A percentile compares a stretch with the other conserved stretches of the same genome.
phyloP scores from a whole-genome alignment of 2,329 filamentous ascomycete species.

The Cercospora sojina region DNA sequence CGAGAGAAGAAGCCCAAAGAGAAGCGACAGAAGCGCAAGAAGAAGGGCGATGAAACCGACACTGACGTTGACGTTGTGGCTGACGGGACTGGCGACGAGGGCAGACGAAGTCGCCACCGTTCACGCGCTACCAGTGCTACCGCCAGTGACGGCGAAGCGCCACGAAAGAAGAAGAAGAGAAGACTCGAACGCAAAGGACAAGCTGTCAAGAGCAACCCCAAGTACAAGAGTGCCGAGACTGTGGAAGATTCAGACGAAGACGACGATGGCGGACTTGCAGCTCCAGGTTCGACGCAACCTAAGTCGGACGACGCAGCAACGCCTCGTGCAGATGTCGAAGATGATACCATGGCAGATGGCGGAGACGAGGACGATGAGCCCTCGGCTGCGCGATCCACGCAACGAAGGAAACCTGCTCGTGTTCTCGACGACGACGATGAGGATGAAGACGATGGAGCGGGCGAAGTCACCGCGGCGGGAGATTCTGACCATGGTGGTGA shows the following conservation, averaged over 20 bases:
- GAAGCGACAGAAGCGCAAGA: slow-evolving; percentile 54
- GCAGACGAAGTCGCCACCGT: slow-evolving; percentile 36
- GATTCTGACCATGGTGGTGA: slow-evolving; percentile 25
- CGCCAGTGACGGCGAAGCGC: slow-evolving; percentile 55
- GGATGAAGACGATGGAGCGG: slow-evolving; percentile 34
- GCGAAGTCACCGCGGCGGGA: slow-evolving; percentile 17
- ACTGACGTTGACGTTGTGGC: slow-evolving; percentile 45
- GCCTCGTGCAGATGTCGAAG: slow-evolving; percentile 25
- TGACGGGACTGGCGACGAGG: slow-evolving; percentile 50
- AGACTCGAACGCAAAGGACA: slow-evolving; percentile 56
- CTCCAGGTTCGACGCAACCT: slow-evolving; percentile 23
- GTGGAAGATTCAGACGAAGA: slow-evolving; percentile 74
- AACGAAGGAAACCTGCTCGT: slow-evolving; percentile 35
- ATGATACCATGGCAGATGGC: slow-evolving; percentile 27
- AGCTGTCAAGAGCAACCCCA: slow-evolving; percentile 46
- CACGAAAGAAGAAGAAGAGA: slow-evolving; percentile 60
- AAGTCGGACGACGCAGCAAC: slow-evolving; percentile 32
- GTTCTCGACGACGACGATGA: slow-evolving; percentile 40
- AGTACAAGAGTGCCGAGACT: slow-evolving; percentile 84
- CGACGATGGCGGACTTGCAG: slow-evolving; percentile 36
- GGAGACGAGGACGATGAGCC: slow-evolving; percentile 34
- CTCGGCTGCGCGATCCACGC: slow-evolving; percentile 15
- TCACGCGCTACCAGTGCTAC: slow-evolving; percentile 37
- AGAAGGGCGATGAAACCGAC: slow-evolving; percentile 55
- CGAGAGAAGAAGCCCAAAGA: slow-evolving; percentile 65